Evolutionary conservation across 2,329 filamentous ascomycete genomes (phyloP).

Genomic region (Nemania serpens): DNA sequence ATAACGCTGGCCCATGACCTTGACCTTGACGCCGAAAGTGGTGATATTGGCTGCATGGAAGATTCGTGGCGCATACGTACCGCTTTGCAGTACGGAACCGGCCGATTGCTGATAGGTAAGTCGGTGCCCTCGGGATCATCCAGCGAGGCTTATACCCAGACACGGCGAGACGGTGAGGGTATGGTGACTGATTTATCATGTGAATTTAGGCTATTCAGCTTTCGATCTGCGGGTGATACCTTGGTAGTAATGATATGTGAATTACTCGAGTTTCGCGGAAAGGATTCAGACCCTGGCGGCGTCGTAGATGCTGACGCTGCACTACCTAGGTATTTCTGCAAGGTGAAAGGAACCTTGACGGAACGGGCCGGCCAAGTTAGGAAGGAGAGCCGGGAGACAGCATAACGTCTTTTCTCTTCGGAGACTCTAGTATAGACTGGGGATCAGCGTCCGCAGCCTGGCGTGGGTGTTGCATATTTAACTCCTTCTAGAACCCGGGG

Average conservation of each 20-base stretch:
- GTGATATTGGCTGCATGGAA: slow-evolving; percentile 20
- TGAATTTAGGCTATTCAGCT: slow-evolving; percentile 1
- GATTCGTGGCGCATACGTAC: slow-evolving; percentile 10
- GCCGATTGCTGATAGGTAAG: neutral
- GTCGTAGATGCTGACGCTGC: slow-evolving; percentile 11
- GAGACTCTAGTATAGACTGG: slow-evolving; percentile 4
- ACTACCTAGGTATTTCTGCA: slow-evolving; percentile 11
- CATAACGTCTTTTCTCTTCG: slow-evolving; percentile 5
- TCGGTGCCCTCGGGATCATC: neutral
- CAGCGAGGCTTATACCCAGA: neutral
- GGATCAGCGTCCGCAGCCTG: neutral
- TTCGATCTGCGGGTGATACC: slow-evolving; percentile 3
- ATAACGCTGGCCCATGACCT: slow-evolving; percentile 8
- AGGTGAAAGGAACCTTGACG: slow-evolving; percentile 21
- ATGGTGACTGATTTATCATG: slow-evolving; percentile 2
- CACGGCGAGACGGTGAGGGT: neutral
- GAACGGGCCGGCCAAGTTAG: slow-evolving; percentile 39
- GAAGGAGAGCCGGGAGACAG: slow-evolving; percentile 29
- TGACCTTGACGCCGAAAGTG: slow-evolving; percentile 8
- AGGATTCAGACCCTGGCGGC: slow-evolving; percentile 15
- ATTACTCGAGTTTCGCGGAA: neutral
- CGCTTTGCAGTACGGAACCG: neutral
- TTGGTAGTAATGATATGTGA: neutral
- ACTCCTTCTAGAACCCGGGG: slow-evolving; percentile 10
- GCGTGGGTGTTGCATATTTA: slow-evolving; percentile 12